phyloP scores from a whole-genome alignment of 2,329 filamentous ascomycete genomes.

The Lecanicillium sp. region DNA sequence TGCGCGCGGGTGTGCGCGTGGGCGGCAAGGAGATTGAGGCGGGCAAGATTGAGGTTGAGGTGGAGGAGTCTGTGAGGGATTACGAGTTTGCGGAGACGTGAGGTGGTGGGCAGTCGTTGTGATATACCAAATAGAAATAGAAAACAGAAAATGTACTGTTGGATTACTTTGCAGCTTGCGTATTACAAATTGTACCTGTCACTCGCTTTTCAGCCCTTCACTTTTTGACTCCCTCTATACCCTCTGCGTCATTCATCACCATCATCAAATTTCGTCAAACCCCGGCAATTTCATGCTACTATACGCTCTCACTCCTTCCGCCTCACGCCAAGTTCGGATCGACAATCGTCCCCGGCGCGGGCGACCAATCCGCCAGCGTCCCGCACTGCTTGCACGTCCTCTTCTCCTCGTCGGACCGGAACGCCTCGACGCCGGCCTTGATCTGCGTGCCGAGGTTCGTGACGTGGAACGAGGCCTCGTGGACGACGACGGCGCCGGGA shows the following conservation, averaged over 20 bases:
- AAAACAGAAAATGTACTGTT: too few relatives aligned
- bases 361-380: constrained; percentile 64
- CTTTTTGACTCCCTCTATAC: too few relatives aligned
- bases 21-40: constrained; percentile 78
- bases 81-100: constrained; percentile 74
- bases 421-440: constrained; percentile 80
- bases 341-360: constrained; percentile 51
- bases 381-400: constrained; percentile 77
- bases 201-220: too few relatives aligned
- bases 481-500: constrained; percentile 54
- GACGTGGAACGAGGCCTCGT: constrained; percentile 83
- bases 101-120: constrained; percentile 13
- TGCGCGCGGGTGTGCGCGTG: constrained; percentile 76
- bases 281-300: too few relatives aligned
- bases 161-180: too few relatives aligned
- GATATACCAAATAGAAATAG: constrained; percentile 2
- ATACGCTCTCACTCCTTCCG: too few relatives aligned
- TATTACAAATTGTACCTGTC: too few relatives aligned
- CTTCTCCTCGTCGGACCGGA: constrained; percentile 60
- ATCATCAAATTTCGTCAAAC: background rate
- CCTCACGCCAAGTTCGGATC: constrained; percentile 48
- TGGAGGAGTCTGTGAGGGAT: constrained; percentile 70
- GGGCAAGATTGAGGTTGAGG: constrained; percentile 74
- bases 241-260: too few relatives aligned
- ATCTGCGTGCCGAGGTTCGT: constrained; percentile 91